Evolutionary conservation across 75 land plant genomes (phyloP).

Genomic region (Larix kaempferi): DNA sequence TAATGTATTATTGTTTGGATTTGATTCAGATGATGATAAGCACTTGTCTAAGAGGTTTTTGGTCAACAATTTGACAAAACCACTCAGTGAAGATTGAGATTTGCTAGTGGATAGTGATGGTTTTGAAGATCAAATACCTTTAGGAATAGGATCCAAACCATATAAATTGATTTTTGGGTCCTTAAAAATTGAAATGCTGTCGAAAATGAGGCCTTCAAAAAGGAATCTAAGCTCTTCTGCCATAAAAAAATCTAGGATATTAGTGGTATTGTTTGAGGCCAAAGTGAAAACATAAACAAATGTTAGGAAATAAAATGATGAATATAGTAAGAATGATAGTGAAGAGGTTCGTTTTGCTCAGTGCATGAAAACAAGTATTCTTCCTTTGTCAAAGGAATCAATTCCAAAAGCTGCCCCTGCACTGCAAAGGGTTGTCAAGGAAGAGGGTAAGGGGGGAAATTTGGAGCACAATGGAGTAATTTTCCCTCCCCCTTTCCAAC

Average conservation of each 20-base stretch:
- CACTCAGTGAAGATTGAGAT: conserved; percentile 9
- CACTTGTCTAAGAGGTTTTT: conserved; percentile 28
- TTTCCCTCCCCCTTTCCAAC: conserved; percentile 79
- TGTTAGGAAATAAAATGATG: conserved; percentile 2
- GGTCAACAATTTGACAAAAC: conserved; percentile 9
- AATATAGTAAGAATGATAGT: too few species aligned
- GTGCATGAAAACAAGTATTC: conserved; percentile 5
- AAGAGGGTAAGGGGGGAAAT: conserved; percentile 79
- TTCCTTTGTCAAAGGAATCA: conserved; percentile 11
- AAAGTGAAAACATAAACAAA: conserved; percentile 16
- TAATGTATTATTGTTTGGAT: too few species aligned
- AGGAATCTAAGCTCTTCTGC: conserved; percentile 16
- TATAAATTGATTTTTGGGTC: background rate
- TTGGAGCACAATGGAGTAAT: conserved; percentile 89
- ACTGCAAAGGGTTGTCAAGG: conserved; percentile 45
- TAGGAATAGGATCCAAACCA: conserved; percentile 11
- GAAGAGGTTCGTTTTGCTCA: too few species aligned
- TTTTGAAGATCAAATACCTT: conserved; percentile 45
- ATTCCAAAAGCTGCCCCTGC: conserved; percentile 13
- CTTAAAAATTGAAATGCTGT: conserved; percentile 5
- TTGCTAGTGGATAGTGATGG: conserved; percentile 3
- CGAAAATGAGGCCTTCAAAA: conserved; percentile 38
- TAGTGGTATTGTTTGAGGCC: conserved; percentile 10
- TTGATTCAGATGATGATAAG: conserved; percentile 18
- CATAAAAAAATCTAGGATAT: conserved; percentile 33